Conservation (phyloP, 1,139 yeast genomes). For the Geotrichum phurueaensis region DNA sequence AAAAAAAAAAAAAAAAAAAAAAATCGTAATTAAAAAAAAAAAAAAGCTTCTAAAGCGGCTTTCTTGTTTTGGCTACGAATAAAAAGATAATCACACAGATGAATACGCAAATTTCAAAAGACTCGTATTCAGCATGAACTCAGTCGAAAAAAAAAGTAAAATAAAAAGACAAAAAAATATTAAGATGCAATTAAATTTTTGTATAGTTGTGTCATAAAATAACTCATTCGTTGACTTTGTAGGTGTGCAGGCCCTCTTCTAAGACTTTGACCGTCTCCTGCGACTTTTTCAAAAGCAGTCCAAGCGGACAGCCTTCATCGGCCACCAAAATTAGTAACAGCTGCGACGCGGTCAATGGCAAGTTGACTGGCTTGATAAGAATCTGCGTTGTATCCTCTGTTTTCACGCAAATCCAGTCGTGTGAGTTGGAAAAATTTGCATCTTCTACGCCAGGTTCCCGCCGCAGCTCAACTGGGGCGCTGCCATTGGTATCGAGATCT, state of each 20-base stretch:
- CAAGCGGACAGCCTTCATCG: slow-evolving; percentile 29
- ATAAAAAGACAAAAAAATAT: not conserved
- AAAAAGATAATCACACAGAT: not conserved
- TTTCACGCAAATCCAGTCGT: slow-evolving; percentile 26
- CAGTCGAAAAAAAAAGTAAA: not conserved
- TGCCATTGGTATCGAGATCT: slow-evolving; percentile 2
- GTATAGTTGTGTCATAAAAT: not conserved
- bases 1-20: not conserved
- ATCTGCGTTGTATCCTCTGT: slow-evolving; percentile 27
- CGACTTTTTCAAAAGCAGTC: slow-evolving; percentile 25
- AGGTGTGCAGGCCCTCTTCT: slow-evolving; percentile 26
- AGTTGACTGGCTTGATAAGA: slow-evolving; percentile 24
- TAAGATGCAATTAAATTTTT: not conserved
- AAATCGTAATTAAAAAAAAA: too few species aligned
- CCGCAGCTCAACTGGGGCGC: not conserved
- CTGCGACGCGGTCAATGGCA: slow-evolving; percentile 21
- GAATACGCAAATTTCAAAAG: not conserved
- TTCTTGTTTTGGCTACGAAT: not conserved
- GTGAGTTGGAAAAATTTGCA: not conserved
- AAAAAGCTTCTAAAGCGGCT: not conserved
- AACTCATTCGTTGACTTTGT: slow-evolving; percentile 20
- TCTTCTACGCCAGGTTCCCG: slow-evolving; percentile 4
- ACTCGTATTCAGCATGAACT: not conserved
- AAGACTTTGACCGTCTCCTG: slow-evolving; percentile 26
- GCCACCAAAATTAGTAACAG: slow-evolving; percentile 28